Evolutionary conservation across 2,329 filamentous ascomycete genomes (phyloP).

Genomic region (Monosporascus sp.): DNA sequence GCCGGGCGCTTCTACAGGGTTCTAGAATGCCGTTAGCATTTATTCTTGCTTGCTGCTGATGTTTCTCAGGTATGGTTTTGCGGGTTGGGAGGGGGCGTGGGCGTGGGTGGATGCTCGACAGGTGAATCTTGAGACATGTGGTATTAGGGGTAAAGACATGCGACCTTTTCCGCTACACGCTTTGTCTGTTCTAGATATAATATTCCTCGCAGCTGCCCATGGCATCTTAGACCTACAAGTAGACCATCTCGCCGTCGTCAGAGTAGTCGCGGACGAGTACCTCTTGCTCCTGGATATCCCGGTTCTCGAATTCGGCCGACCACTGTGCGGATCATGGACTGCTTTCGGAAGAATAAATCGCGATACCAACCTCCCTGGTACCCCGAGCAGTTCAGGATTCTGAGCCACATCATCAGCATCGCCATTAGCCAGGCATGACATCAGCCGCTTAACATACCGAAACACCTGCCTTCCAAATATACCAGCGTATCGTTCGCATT

Average conservation of each 20-base stretch:
- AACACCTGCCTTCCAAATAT: constrained; percentile 6
- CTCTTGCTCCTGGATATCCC: constrained; percentile 5
- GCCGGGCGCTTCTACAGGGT: too few relatives aligned
- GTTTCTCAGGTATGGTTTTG: too few relatives aligned
- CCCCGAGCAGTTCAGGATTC: background rate
- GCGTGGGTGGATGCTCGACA: too few relatives aligned
- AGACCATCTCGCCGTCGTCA: constrained; percentile 15
- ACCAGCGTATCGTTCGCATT: constrained; percentile 9
- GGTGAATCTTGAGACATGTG: too few relatives aligned
- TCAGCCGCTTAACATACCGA: background rate
- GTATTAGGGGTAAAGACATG: too few relatives aligned
- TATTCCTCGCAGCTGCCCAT: too few relatives aligned
- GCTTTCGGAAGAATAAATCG: constrained; percentile 13
- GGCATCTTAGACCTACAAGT: constrained; percentile 9
- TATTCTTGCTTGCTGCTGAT: too few relatives aligned
- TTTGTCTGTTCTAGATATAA: too few relatives aligned
- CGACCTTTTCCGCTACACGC: too few relatives aligned
- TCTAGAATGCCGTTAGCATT: too few relatives aligned
- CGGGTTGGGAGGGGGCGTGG: too few relatives aligned
- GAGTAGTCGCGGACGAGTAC: constrained; percentile 13
- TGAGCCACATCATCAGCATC: background rate
- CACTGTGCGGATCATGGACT: constrained; percentile 9
- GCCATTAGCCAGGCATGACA: too few relatives aligned
- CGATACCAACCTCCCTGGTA: constrained; percentile 6
- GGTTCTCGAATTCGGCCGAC: constrained; percentile 8